A percentile compares a stretch with the other conserved stretches of the same genome.
These are phyloP conservation scores for Eucalyptus cloeziana DNA, from an alignment of 345 rosid genomes.

Conservation along the genomic window DNA sequence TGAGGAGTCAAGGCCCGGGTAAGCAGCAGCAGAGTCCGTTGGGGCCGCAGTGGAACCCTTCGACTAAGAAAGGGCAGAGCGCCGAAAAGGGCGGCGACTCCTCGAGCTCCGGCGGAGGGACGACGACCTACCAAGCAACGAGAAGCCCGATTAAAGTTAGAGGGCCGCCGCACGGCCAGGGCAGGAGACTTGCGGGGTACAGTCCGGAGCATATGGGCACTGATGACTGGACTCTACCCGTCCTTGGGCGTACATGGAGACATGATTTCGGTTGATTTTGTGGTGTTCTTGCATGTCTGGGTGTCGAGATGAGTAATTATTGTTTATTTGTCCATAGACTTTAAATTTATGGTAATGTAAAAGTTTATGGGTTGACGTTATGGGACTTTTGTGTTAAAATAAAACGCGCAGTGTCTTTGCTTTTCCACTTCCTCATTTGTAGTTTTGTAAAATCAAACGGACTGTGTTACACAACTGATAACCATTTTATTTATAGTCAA, in stretches of 20 bases:
- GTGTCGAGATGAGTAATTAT: not conserved
- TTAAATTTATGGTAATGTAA: not conserved
- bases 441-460: not conserved
- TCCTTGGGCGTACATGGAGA: constrained; percentile 39
- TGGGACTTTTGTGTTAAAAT: not conserved
- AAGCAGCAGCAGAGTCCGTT: constrained; percentile 25
- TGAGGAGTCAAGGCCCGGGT: constrained; percentile 22
- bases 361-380: not conserved
- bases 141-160: constrained; percentile 48
- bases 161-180: constrained; percentile 4
- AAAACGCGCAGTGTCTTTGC: not conserved
- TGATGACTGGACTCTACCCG: constrained; percentile 35
- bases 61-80: constrained; percentile 34
- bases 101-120: constrained; percentile 55
- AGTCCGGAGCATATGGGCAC: constrained; percentile 27
- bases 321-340: not conserved
- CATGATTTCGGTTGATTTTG: constrained; percentile 17
- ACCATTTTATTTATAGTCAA: too few species aligned
- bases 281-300: not conserved
- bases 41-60: constrained; percentile 67
- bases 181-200: constrained; percentile 6
- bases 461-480: not conserved
- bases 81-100: constrained; percentile 52
- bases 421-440: too few species aligned
- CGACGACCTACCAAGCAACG: constrained; percentile 19